Evolutionary conservation across 2,329 filamentous ascomycete species (phyloP).

Genomic region (Cryphonectria japonica): DNA sequence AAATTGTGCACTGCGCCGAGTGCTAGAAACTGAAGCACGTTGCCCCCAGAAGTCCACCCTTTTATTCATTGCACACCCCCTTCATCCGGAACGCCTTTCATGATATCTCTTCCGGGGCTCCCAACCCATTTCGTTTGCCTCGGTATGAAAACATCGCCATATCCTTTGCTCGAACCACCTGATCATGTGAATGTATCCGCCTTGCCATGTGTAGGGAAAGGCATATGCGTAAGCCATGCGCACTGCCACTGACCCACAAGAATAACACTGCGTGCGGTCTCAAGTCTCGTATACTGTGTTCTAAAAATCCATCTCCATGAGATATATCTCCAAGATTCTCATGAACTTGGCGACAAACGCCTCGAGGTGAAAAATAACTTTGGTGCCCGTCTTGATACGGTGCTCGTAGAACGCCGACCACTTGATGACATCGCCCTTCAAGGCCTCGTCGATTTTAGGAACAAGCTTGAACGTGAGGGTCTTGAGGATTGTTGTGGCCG

Average conservation of each 20-base stretch:
- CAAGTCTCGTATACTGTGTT: neutral
- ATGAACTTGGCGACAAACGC: constrained; percentile 99
- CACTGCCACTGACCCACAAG: neutral
- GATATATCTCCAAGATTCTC: constrained; percentile 89
- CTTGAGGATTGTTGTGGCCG: constrained; percentile 90
- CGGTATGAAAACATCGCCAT: neutral
- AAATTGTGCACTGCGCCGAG: neutral
- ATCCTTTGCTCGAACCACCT: neutral
- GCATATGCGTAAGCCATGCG: neutral
- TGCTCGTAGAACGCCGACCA: constrained; percentile 99
- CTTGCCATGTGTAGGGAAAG: neutral
- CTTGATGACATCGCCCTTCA: constrained; percentile 90
- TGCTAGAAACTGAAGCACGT: neutral
- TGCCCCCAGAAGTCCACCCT: neutral
- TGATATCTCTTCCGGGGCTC: neutral
- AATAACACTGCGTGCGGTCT: too few species aligned
- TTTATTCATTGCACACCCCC: constrained; percentile 6
- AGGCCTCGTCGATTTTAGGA: constrained; percentile 79
- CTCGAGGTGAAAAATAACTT: constrained; percentile 97
- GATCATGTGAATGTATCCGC: neutral
- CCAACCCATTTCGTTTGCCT: neutral
- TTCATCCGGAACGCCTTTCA: constrained; percentile 19
- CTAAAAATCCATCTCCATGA: constrained; percentile 82
- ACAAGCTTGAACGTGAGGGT: constrained; percentile 94
- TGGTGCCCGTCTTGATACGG: constrained; percentile 85